Percentiles rank a stretch among this genome's conserved stretches.
Conservation (phyloP, 352 stramenopile species). For the Pythium diclinum region DNA sequence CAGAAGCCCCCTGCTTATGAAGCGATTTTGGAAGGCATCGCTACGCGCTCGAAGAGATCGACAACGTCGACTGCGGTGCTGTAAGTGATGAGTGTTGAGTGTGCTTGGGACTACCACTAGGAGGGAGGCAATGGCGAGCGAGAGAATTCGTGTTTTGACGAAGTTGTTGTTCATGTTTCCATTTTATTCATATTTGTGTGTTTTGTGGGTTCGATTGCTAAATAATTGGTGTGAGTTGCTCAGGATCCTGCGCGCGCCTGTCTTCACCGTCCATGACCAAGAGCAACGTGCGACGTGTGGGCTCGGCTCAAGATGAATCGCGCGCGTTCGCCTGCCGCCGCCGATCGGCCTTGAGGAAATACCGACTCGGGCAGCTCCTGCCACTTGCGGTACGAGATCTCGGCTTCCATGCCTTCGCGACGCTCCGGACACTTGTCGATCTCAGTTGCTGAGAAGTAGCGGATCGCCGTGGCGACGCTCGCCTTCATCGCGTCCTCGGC, state of each 20-base stretch:
- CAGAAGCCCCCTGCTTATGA: background rate
- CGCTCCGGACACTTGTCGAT: conserved; percentile 55
- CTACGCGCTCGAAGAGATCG: background rate
- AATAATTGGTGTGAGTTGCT: conserved; percentile 8
- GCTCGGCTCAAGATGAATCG: conserved; percentile 76
- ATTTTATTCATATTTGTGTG: conserved; percentile 10
- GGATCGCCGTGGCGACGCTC: conserved; percentile 52
- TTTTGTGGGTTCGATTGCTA: conserved; percentile 16
- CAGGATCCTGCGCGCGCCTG: background rate
- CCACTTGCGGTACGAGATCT: conserved; percentile 65
- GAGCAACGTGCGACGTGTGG: conserved; percentile 58
- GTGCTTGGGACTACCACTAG: background rate
- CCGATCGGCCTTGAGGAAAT: conserved; percentile 55
- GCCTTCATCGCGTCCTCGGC: conserved; percentile 29
- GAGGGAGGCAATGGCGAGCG: background rate
- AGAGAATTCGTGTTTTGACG: background rate
- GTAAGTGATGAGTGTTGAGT: conserved; percentile 3
- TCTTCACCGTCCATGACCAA: conserved; percentile 44
- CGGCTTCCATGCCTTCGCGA: conserved; percentile 47
- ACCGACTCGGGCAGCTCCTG: conserved; percentile 60
- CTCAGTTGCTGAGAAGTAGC: conserved; percentile 83
- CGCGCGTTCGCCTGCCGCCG: conserved; percentile 67
- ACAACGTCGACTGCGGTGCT: background rate
- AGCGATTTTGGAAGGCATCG: conserved; percentile 17
- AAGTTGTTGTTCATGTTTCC: conserved; percentile 24